Conservation (phyloP, 768 basidiomycete species). For the Glaciozyma antarctica region DNA sequence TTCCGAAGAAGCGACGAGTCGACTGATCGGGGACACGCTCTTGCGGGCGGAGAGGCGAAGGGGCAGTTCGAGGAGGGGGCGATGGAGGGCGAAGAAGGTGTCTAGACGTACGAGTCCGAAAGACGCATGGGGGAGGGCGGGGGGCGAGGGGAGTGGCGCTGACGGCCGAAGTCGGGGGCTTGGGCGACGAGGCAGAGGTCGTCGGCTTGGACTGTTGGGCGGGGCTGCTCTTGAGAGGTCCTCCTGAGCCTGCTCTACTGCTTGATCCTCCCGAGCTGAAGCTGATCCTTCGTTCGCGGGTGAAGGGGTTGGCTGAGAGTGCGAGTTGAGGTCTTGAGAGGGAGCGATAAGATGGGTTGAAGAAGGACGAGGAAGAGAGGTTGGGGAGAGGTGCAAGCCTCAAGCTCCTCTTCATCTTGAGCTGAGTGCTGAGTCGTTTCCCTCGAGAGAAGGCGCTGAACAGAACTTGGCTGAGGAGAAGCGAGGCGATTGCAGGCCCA, state of each 20-base stretch:
- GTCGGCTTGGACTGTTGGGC: no score
- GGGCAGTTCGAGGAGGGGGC: conserved; percentile 31
- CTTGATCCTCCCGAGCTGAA: not conserved
- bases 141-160: conserved; percentile 1
- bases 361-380: not conserved
- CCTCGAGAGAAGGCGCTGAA: no score
- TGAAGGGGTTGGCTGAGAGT: not conserved
- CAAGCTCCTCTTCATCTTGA: no score
- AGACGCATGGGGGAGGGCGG: conserved; percentile 23
- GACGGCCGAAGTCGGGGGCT: not conserved
- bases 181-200: not conserved
- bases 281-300: not conserved
- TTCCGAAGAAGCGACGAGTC: not conserved
- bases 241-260: not conserved
- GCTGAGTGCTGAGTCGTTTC: no score
- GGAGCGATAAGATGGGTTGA: not conserved
- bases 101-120: conserved; percentile 16
- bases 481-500: no score
- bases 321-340: not conserved
- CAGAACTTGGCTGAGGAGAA: no score
- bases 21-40: conserved; percentile 9
- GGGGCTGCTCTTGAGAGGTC: not conserved
- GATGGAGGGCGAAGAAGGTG: conserved; percentile 27
- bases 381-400: not conserved
- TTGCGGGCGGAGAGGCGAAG: conserved; percentile 6